Base-by-base conservation (phyloP, 495 filamentous ascomycete species). In the Trichoderma virens region DNA sequence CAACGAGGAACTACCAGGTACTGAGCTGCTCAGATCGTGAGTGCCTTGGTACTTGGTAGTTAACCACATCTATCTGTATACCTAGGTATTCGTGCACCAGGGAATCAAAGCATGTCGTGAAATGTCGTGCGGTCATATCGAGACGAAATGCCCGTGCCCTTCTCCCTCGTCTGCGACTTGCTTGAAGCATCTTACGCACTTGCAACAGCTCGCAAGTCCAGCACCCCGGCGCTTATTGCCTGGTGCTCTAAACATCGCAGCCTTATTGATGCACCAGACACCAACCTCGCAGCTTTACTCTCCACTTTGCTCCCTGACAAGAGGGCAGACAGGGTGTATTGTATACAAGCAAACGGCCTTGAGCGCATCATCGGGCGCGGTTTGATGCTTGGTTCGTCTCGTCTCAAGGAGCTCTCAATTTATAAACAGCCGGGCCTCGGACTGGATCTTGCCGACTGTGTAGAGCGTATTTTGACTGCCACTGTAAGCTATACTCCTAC, bases 241-340 rank as follows among this genome's bases (percentile, higher is more conserved):
- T 94, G 90, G 90, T 88, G 90, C 70, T 65, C 67, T 3, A 72
- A 70, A 5, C 81, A 91, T 71, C 81, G 74, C 1, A 72, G 73
- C 14, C 71, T 70, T 5, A 76, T 92, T 7, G 65, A 83, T 70
- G 77, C 77, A 3, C 71, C 78, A 4, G 74, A 78, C 56, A 82
- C 83, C 3, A 78, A 86, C 66, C 74, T 72, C 38, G 73, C 82
- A 2, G 86, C 87, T 0, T 74, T 94, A 25, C 79, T 94, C 0
- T 91, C 88, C 3, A 84, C 86, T 31, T 76, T 96, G 16, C 82
- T 92, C 20, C 92, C 92, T 0, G 86, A 90, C 65, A 86, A 83
- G 68, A 79, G 90, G 63, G 82, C 81, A 0, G 92, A 96, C 70
- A 81, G 91, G 27, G 87, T 91, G 9, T 96, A 92, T 71, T 77